A percentile compares a stretch with the other conserved stretches of the same genome.
phyloP scores from a whole-genome alignment of 2,329 filamentous ascomycete genomes.

The Phialemonium atrogriseum region DNA sequence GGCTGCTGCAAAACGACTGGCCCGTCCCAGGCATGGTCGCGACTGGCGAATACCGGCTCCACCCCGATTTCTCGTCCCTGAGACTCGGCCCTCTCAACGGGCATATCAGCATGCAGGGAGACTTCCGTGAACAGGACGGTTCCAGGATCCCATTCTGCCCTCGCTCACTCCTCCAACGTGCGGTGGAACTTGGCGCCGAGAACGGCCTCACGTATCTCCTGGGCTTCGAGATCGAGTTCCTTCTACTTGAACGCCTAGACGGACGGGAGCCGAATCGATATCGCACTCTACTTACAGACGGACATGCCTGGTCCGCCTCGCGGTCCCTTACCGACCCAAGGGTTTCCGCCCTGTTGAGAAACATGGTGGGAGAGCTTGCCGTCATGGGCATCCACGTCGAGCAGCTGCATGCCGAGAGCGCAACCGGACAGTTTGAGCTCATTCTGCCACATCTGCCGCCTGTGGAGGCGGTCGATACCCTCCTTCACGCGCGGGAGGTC shows the following conservation, averaged over 20 bases:
- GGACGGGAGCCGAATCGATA: conserved; percentile 20
- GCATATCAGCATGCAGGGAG: conserved; percentile 58
- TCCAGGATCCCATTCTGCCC: conserved; percentile 51
- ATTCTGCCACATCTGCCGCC: conserved; percentile 56
- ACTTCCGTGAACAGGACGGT: conserved; percentile 53
- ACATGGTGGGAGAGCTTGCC: conserved; percentile 47
- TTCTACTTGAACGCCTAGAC: conserved; percentile 49
- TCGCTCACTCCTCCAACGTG: conserved; percentile 49
- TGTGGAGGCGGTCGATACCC: conserved; percentile 59
- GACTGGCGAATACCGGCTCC: conserved; percentile 57
- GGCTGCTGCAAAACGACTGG: conserved; percentile 60
- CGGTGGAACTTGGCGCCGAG: conserved; percentile 41
- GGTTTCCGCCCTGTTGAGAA: conserved; percentile 50
- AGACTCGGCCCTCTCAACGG: conserved; percentile 47
- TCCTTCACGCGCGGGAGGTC: conserved; percentile 63
- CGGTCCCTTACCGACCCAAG: conserved; percentile 52
- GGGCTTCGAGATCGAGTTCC: conserved; percentile 77
- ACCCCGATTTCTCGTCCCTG: conserved; percentile 58
- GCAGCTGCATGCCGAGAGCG: conserved; percentile 67
- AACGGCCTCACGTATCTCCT: conserved; percentile 52
- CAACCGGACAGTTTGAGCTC: conserved; percentile 70
- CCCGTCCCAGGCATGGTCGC: conserved; percentile 44
- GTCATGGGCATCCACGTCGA: conserved; percentile 57
- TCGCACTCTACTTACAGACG: conserved; percentile 42
- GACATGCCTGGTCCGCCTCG: conserved; percentile 64